These are phyloP conservation scores for Colletotrichum trifolii DNA, from an alignment of 2,329 filamentous ascomycete genomes.

Conservation along the genomic window DNA sequence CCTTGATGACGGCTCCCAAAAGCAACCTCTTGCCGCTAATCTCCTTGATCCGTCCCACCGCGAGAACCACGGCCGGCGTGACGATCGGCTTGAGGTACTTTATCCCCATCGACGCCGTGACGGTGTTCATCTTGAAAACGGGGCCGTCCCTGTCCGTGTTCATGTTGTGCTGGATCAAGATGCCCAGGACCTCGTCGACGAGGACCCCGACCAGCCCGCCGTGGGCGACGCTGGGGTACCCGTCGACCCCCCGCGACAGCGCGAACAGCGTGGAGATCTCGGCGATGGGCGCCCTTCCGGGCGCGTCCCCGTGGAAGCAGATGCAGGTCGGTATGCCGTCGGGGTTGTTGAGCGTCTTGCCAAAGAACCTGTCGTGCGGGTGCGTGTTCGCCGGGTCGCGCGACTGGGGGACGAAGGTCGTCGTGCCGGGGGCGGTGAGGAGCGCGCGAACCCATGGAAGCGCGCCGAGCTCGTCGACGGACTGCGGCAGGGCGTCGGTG, in stretches of 20 bases:
- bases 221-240: constrained; percentile 48
- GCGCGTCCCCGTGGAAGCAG: constrained; percentile 45
- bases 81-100: constrained; percentile 48
- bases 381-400: constrained; percentile 43
- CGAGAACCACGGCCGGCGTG: constrained; percentile 44
- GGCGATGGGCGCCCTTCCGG: constrained; percentile 38
- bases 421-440: constrained; percentile 41
- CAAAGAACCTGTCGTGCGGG: constrained; percentile 50
- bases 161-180: constrained; percentile 49
- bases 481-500: constrained; percentile 2
- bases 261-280: constrained; percentile 46
- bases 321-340: constrained; percentile 48
- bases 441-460: constrained; percentile 50
- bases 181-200: constrained; percentile 51
- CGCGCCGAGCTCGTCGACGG: constrained; percentile 44
- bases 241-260: constrained; percentile 47
- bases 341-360: constrained; percentile 43
- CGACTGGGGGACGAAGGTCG: constrained; percentile 48
- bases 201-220: constrained; percentile 50
- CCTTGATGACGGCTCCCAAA: constrained; percentile 44
- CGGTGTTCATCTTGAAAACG: constrained; percentile 42
- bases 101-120: constrained; percentile 50
- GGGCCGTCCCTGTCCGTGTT: constrained; percentile 45
- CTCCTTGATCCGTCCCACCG: constrained; percentile 46
- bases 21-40: constrained; percentile 48